phyloP scores from a whole-genome alignment of 345 rosid genomes.

The Gossypium herbaceum region DNA sequence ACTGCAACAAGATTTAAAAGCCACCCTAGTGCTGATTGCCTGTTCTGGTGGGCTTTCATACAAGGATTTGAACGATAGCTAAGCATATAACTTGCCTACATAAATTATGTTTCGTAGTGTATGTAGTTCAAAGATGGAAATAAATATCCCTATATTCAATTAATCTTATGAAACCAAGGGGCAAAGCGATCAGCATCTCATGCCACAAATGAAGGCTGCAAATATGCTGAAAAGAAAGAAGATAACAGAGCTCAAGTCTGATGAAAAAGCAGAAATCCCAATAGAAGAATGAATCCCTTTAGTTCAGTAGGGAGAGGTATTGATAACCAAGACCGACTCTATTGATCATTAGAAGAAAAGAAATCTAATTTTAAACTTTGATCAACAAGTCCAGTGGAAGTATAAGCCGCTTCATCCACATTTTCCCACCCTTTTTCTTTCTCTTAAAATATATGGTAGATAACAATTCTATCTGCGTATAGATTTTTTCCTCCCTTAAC shows the following conservation, averaged over 20 bases:
- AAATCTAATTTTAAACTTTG: background rate
- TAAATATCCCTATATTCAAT: background rate
- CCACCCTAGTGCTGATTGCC: background rate
- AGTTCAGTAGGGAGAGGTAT: background rate
- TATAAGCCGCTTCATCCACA: background rate
- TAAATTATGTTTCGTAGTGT: background rate
- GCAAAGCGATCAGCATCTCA: too few species aligned
- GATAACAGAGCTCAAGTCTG: background rate
- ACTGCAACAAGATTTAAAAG: background rate
- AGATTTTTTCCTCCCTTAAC: background rate
- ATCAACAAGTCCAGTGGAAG: background rate
- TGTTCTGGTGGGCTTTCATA: background rate
- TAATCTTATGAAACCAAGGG: background rate
- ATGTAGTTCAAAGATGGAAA: background rate
- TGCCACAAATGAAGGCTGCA: background rate
- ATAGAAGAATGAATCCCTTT: background rate
- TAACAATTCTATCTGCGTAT: too few species aligned
- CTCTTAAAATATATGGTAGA: background rate
- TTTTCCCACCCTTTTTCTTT: background rate
- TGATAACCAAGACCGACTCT: background rate
- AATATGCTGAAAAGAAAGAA: background rate
- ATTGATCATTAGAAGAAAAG: background rate
- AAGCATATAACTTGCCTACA: background rate
- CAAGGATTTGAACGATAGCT: background rate
- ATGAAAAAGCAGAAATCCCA: background rate